Percentiles rank a stretch among this genome's conserved stretches.
These are phyloP conservation scores for Diaporthe humulicola DNA, from an alignment of 2,329 filamentous ascomycete genomes.

Conservation along the genomic window DNA sequence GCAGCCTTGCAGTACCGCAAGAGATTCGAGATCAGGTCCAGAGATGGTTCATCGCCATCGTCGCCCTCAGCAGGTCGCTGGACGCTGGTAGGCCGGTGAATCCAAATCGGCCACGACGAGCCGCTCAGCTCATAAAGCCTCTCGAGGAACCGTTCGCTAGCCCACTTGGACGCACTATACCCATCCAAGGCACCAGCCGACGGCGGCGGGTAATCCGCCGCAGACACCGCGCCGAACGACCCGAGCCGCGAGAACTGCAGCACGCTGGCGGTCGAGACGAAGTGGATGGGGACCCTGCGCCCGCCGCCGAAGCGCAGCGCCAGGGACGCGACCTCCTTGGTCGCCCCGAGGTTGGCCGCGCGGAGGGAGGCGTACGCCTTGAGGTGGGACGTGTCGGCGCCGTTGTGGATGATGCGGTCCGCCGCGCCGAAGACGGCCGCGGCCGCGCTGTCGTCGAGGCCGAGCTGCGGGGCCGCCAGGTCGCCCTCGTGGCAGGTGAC, in stretches of 20 bases:
- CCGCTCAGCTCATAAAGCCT: constrained; percentile 39
- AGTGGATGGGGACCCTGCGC: constrained; percentile 47
- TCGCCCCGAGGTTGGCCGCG: constrained; percentile 52
- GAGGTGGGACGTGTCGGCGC: constrained; percentile 54
- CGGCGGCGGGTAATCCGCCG: not conserved
- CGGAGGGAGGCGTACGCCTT: constrained; percentile 53
- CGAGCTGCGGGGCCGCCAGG: constrained; percentile 40
- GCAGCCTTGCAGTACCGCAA: not conserved
- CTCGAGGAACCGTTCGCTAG: constrained; percentile 49
- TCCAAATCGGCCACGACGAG: constrained; percentile 40
- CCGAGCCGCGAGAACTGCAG: not conserved
- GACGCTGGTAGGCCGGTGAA: constrained; percentile 48
- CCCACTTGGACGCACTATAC: constrained; percentile 46
- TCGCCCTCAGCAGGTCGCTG: not conserved
- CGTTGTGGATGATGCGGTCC: constrained; percentile 65
- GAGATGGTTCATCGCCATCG: not conserved
- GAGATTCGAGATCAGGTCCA: not conserved
- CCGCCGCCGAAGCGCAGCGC: constrained; percentile 32
- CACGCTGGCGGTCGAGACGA: constrained; percentile 38
- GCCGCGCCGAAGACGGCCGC: constrained; percentile 35
- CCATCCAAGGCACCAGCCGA: constrained; percentile 46
- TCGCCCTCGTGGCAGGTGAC: constrained; percentile 43
- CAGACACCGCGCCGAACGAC: not conserved
- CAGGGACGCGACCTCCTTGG: constrained; percentile 50
- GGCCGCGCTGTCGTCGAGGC: constrained; percentile 40